A percentile compares a stretch with the other conserved stretches of the same genome.
These are phyloP conservation scores for Salix purpurea DNA, from an alignment of 345 rosid genomes.

Conservation along the genomic window DNA sequence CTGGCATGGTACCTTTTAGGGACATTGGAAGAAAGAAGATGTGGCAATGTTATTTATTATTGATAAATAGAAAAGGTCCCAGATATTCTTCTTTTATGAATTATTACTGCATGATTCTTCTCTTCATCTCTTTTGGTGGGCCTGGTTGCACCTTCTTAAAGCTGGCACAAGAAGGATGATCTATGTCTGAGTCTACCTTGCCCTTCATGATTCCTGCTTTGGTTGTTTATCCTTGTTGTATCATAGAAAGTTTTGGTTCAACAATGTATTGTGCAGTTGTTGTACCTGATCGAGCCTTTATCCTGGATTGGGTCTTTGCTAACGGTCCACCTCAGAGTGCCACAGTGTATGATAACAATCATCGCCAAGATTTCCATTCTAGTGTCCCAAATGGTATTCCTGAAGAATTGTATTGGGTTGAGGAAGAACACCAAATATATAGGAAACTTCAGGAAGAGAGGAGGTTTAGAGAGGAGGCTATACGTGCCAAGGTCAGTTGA, in stretches of 20 bases:
- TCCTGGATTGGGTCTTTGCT: constrained; percentile 90
- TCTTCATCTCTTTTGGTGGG: neutral
- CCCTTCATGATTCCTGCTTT: neutral
- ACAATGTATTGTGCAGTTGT: constrained; percentile 45
- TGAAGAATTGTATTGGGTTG: constrained; percentile 63
- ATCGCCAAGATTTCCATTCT: constrained; percentile 68
- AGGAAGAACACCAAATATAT: constrained; percentile 61
- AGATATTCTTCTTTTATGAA: neutral
- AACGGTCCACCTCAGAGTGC: constrained; percentile 82
- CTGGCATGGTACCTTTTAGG: neutral
- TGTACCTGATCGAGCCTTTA: constrained; percentile 58
- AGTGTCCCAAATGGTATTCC: constrained; percentile 46
- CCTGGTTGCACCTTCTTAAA: neutral
- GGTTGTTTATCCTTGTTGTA: neutral
- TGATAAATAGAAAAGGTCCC: neutral
- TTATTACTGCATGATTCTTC: neutral
- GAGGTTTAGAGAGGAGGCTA: constrained; percentile 60
- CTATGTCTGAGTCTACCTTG: neutral
- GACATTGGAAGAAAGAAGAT: neutral
- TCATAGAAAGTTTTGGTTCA: neutral
- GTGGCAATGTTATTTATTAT: neutral
- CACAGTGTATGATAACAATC: constrained; percentile 65
- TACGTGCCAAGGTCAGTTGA: constrained; percentile 61
- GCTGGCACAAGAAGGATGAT: neutral
- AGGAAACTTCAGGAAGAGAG: constrained; percentile 68